A percentile compares a stretch with the other conserved stretches of the same genome.
phyloP scores from a whole-genome alignment of 805 yeast species.

The Candida argentea region DNA sequence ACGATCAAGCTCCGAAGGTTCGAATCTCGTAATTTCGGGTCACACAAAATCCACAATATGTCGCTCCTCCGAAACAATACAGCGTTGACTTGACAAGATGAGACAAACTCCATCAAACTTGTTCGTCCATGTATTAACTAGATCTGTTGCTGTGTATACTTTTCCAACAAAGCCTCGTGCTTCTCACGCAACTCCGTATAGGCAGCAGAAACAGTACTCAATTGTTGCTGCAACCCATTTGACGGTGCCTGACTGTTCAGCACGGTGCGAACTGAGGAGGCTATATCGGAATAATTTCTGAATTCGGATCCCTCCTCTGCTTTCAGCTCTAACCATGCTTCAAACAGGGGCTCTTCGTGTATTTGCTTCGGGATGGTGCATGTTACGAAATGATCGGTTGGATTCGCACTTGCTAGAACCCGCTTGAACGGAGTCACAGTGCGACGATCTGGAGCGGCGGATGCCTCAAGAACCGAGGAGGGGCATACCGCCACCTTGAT shows the following conservation, averaged over 20 bases:
- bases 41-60: too few species aligned
- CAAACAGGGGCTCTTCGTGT: conserved; percentile 25
- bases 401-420: conserved; percentile 33
- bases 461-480: conserved; percentile 7
- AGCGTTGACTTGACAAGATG: too few species aligned
- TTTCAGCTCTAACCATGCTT: conserved; percentile 38
- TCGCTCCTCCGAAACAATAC: too few species aligned
- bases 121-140: background rate
- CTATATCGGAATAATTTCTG: conserved; percentile 28
- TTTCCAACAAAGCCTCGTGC: conserved; percentile 48
- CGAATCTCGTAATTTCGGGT: too few species aligned
- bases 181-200: conserved; percentile 48
- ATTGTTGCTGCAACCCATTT: conserved; percentile 32
- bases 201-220: conserved; percentile 44
- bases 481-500: conserved; percentile 16
- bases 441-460: conserved; percentile 23
- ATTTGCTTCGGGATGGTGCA: conserved; percentile 19
- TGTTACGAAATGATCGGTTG: conserved; percentile 34
- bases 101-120: too few species aligned
- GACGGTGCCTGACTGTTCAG: conserved; percentile 10
- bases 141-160: conserved; percentile 27
- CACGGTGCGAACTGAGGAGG: conserved; percentile 24
- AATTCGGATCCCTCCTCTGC: conserved; percentile 44
- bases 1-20: too few species aligned
- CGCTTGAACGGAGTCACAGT: conserved; percentile 60